Conservation (phyloP, 2,329 filamentous ascomycete genomes). For the Pseudocercospora pini-densiflorae region DNA sequence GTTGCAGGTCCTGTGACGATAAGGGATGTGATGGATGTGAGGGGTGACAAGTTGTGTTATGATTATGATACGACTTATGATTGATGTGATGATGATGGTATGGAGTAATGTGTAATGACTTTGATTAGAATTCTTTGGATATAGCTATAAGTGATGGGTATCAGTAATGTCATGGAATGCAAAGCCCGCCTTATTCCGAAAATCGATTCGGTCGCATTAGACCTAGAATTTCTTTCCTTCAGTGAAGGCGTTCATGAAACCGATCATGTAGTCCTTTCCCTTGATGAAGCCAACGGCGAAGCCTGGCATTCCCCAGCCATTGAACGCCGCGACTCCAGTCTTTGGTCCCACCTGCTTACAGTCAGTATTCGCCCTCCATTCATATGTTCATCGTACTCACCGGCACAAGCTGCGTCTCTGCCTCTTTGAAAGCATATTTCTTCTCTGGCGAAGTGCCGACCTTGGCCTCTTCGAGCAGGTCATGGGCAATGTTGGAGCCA, state of each 20-base stretch:
- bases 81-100: neutral
- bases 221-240: slow-evolving; percentile 35
- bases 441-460: slow-evolving; percentile 32
- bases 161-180: slow-evolving; percentile 4
- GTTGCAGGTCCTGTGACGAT: neutral
- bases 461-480: slow-evolving; percentile 45
- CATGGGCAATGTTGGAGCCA: slow-evolving; percentile 52
- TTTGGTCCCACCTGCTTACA: slow-evolving; percentile 30
- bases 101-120: neutral
- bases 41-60: neutral
- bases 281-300: slow-evolving; percentile 42
- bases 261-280: slow-evolving; percentile 43
- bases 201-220: neutral
- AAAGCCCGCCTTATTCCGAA: neutral
- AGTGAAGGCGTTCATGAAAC: slow-evolving; percentile 32
- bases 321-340: slow-evolving; percentile 44
- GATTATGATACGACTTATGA: neutral
- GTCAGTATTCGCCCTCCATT: slow-evolving; percentile 19
- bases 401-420: slow-evolving; percentile 38
- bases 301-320: slow-evolving; percentile 40
- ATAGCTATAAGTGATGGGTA: slow-evolving; percentile 1
- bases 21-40: slow-evolving; percentile 4
- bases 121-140: neutral
- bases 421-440: slow-evolving; percentile 34
- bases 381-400: slow-evolving; percentile 29